Evolutionary conservation across 2,329 filamentous ascomycete genomes (phyloP), one percentile per base, ranked within the genome.

Genomic region (Thermomyces lanuginosus): DNA sequence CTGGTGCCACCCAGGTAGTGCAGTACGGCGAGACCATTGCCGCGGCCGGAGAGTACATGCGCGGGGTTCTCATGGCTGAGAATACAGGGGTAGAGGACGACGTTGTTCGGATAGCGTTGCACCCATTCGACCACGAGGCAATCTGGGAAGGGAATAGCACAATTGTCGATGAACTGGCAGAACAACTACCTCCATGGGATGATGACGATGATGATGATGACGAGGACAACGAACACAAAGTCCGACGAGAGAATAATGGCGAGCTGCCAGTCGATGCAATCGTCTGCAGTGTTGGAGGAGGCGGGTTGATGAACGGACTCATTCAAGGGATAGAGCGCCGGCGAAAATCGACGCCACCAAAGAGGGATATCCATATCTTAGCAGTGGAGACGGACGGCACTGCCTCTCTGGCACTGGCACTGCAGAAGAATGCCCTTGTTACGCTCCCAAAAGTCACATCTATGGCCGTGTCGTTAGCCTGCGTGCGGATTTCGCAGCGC

Each of bases 201-300:
- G 42, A 38, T 16, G 49, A 53, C 3, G 49, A 51, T 1, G 41
- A 47, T 21, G 38, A 11, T 4, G 16, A 11, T 1, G 19, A 29
- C 4, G 22, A 29, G 16, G 27, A 29, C 8, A n/a, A n/a, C n/a
- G n/a, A n/a, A n/a, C n/a, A n/a, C n/a, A n/a, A n/a, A n/a, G n/a
- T n/a, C n/a, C n/a, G n/a, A n/a, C n/a, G n/a, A n/a, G n/a, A n/a
- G n/a, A n/a, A n/a, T n/a, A n/a, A 39, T 16, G 41, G 45, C 11
- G 39, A 45, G 2, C 36, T 57, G 9, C 56, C 59, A 6, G 63
- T 78, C 3, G 73, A 83, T 41, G 76, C 64, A 3, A 61, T 92
- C 8, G 65, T 89, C 22, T 86, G 78, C 51, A 76, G 65, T 32
- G 78, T 84, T 19, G 82, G 82, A 5, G 82, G 82, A 6, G 82